Evolutionary conservation across 2,329 filamentous ascomycete species (phyloP).

Genomic region (Penicillium concentricum): DNA sequence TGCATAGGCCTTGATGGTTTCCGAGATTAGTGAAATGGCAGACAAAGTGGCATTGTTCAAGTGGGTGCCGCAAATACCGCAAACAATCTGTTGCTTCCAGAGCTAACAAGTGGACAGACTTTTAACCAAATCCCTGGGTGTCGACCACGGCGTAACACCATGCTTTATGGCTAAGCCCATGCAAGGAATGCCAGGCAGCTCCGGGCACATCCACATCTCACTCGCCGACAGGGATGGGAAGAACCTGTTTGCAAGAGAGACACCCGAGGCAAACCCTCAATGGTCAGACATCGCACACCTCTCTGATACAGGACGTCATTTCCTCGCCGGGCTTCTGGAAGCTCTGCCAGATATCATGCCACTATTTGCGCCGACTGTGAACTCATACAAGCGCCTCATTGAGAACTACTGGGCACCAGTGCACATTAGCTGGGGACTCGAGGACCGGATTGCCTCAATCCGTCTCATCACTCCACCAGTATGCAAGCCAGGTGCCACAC

Average conservation of each 20-base stretch:
- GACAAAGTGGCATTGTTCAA: constrained; percentile 91
- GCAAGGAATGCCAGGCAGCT: constrained; percentile 85
- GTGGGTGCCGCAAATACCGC: constrained; percentile 36
- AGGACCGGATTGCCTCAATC: constrained; percentile 88
- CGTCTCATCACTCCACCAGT: constrained; percentile 84
- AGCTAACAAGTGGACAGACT: constrained; percentile 50
- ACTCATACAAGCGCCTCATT: constrained; percentile 94
- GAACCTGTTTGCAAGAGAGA: constrained; percentile 76
- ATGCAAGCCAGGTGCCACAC: constrained; percentile 64
- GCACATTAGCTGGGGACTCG: constrained; percentile 91
- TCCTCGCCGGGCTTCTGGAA: constrained; percentile 82
- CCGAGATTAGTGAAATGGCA: constrained; percentile 80
- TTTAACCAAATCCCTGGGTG: constrained; percentile 80
- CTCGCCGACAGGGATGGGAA: constrained; percentile 72
- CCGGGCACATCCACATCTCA: constrained; percentile 90
- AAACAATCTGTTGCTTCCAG: neutral
- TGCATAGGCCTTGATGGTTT: constrained; percentile 71
- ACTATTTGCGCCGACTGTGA: constrained; percentile 85
- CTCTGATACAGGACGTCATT: constrained; percentile 87
- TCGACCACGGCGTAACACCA: constrained; percentile 82
- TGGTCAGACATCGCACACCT: constrained; percentile 74
- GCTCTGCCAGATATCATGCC: constrained; percentile 94
- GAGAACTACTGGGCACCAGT: constrained; percentile 99
- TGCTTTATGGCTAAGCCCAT: constrained; percentile 98
- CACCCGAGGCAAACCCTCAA: constrained; percentile 65